These are phyloP conservation scores for Ustilago hordei DNA, from an alignment of 1,284 basidiomycete genomes.

Conservation along the genomic window DNA sequence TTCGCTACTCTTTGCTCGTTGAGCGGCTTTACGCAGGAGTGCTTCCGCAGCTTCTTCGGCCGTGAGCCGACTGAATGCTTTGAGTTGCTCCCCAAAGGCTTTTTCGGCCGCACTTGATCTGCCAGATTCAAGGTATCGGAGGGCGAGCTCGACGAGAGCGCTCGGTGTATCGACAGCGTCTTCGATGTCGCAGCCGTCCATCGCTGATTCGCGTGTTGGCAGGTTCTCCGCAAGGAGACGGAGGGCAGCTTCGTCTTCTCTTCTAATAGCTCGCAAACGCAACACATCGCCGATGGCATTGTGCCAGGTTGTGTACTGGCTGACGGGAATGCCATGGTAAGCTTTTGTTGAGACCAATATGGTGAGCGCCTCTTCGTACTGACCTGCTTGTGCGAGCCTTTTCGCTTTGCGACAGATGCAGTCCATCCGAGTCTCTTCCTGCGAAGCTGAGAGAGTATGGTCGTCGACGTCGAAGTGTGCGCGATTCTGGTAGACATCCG, in stretches of 20 bases:
- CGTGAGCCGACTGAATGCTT: conserved; percentile 24
- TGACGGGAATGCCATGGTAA: conserved; percentile 27
- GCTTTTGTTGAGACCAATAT: conserved; percentile 26
- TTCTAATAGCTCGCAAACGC: conserved; percentile 30
- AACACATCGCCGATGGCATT: conserved; percentile 29
- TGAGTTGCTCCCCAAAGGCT: conserved; percentile 20
- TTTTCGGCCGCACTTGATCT: conserved; percentile 19
- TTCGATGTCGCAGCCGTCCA: conserved; percentile 26
- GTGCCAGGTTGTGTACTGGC: conserved; percentile 33
- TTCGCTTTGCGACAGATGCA: conserved; percentile 25
- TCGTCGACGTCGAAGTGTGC: background rate
- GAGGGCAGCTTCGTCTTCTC: conserved; percentile 29
- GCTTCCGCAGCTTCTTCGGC: conserved; percentile 31
- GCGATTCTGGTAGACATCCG: conserved; percentile 32
- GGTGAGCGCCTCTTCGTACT: conserved; percentile 39
- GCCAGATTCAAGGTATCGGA: conserved; percentile 33
- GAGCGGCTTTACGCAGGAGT: conserved; percentile 30
- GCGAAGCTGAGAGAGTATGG: conserved; percentile 4
- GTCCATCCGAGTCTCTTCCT: conserved; percentile 26
- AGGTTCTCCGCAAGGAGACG: conserved; percentile 16
- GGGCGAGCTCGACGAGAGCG: conserved; percentile 32
- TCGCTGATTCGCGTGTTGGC: background rate
- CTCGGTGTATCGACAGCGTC: conserved; percentile 37
- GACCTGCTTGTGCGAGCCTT: conserved; percentile 28
- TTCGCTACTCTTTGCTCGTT: conserved; percentile 19